phyloP scores from a whole-genome alignment of 768 basidiomycete genomes.

The Russula vinacea region DNA sequence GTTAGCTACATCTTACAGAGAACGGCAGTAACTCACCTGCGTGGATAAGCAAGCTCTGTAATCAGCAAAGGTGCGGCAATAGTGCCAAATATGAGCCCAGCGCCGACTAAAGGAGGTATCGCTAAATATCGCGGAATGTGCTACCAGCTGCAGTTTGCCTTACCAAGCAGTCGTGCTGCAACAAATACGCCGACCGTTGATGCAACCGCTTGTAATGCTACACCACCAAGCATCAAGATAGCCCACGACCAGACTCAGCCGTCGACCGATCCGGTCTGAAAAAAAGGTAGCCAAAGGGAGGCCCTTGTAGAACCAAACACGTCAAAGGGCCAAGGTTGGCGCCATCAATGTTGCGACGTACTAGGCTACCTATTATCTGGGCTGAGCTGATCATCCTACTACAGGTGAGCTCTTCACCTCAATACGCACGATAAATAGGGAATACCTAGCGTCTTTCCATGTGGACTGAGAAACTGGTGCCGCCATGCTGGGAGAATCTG shows the following conservation, averaged over 20 bases:
- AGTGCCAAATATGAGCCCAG: slow-evolving; percentile 58
- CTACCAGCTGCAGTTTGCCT: slow-evolving; percentile 29
- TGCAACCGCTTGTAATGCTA: slow-evolving; percentile 52
- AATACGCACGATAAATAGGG: not conserved
- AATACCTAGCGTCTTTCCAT: slow-evolving; percentile 48
- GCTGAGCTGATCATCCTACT: slow-evolving; percentile 65
- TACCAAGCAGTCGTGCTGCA: slow-evolving; percentile 54
- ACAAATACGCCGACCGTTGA: slow-evolving; percentile 51
- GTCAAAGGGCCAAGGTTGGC: not conserved
- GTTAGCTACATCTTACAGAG: not conserved
- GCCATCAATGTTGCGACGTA: slow-evolving; percentile 33
- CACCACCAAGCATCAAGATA: slow-evolving; percentile 61
- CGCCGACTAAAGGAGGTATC: slow-evolving; percentile 47
- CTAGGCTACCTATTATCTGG: slow-evolving; percentile 55
- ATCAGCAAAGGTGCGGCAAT: slow-evolving; percentile 64
- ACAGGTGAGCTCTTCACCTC: not conserved
- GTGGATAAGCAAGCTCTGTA: slow-evolving; percentile 67
- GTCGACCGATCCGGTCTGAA: slow-evolving; percentile 62
- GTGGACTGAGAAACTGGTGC: slow-evolving; percentile 51
- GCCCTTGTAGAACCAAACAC: slow-evolving; percentile 38
- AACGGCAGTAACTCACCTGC: slow-evolving; percentile 42
- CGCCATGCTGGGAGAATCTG: slow-evolving; percentile 68
- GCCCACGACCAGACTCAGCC: slow-evolving; percentile 58
- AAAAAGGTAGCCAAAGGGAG: slow-evolving; percentile 60
- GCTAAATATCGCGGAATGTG: not conserved